Evolutionary conservation across 345 rosid species (phyloP), one percentile per base, ranked within the genome.

Genomic region (Pistacia integerrima): DNA sequence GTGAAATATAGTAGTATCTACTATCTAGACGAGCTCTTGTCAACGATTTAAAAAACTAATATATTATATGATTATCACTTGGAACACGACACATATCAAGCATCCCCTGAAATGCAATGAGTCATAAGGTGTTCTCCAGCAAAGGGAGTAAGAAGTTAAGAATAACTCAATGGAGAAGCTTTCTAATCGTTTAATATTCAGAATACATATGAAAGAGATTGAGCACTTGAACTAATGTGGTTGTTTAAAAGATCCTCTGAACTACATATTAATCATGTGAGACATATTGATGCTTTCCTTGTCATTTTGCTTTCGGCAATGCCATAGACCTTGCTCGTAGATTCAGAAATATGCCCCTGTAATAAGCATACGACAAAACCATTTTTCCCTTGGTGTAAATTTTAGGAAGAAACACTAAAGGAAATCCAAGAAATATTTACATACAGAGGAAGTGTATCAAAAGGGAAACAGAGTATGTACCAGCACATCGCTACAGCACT

Each of bases 271-370:
- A 46, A 33, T 61, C 49, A 0, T 44, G n/a, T 55, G 58, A 44
- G 44, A 64, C 10, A 12, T 16, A 10, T 58, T 20, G 33, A 11
- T 51, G 55, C 11, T 73, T 74, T 17, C 51, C 10, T 51, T n/a
- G 3, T 78, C 75, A 72, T 77, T 82, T 82, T 68, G 75, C 84
- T 84, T 87, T 93, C 69, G 80, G 87, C 80, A 90, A 78, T 12
- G 92, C 80, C 88, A 79, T 72, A 57, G 97, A 82, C 83, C 84
- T 90, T 22, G 94, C 93, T 60, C 83, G 87, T 18, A 94, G 84
- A 71, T 91, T 94, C 75, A 94, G 85, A 86, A 93, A 93, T 81
- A 94, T 91, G 67, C 97, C 98, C 98, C 97, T 92, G 92, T 54
- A 84, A 77, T 71, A 65, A 25, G 65, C 59, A 51, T 5, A 6